These are phyloP conservation scores for Imleria badia DNA, from an alignment of 768 basidiomycete species.

Conservation along the genomic window DNA sequence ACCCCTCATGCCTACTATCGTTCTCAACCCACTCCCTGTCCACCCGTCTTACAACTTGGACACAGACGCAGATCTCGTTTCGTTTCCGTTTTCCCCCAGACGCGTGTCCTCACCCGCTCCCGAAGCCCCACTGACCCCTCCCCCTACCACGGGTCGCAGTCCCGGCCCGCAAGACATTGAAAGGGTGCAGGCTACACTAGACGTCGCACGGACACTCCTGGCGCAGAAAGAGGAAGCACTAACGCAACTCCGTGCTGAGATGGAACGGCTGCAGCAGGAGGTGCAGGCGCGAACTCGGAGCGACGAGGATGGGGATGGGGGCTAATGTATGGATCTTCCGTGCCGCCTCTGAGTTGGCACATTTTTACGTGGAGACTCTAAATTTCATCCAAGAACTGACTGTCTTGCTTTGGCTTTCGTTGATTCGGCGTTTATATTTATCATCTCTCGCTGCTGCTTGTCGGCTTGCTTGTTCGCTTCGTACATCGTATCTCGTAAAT, in stretches of 20 bases:
- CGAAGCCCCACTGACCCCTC: background rate
- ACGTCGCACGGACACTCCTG: constrained; percentile 20
- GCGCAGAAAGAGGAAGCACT: constrained; percentile 24
- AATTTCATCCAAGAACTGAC: background rate
- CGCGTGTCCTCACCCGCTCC: constrained; percentile 17
- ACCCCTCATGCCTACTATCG: constrained; percentile 42
- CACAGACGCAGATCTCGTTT: constrained; percentile 15
- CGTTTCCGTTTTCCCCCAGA: constrained; percentile 22
- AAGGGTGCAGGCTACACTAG: constrained; percentile 21
- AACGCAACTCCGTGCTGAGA: constrained; percentile 19
- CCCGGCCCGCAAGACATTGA: constrained; percentile 18
- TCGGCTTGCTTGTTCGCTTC: background rate
- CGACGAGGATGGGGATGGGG: background rate
- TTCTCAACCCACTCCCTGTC: constrained; percentile 11
- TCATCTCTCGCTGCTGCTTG: background rate
- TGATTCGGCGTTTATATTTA: background rate
- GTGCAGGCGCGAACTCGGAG: background rate
- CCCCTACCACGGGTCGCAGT: background rate
- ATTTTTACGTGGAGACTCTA: background rate
- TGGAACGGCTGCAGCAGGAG: constrained; percentile 20
- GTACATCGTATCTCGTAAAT: background rate
- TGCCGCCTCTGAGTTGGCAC: too few relatives aligned
- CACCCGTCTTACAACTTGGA: background rate
- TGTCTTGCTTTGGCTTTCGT: constrained; percentile 1
- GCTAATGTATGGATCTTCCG: background rate